These are phyloP conservation scores for Puccinia polysora DNA, from an alignment of 1,284 basidiomycete genomes.

Conservation along the genomic window DNA sequence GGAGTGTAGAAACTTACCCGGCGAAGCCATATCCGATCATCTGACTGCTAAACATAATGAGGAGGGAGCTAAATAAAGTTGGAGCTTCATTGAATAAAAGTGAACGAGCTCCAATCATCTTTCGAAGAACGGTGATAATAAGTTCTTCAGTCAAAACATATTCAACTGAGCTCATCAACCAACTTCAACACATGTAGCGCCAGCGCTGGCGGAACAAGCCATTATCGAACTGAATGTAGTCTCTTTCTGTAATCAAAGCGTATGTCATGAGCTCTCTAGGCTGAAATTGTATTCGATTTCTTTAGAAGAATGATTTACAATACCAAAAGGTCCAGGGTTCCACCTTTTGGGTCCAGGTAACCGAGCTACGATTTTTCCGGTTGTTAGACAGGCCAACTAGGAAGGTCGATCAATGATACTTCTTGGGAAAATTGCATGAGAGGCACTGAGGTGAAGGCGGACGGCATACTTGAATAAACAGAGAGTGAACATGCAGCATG, in stretches of 20 bases:
- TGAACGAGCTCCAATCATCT: constrained; percentile 38
- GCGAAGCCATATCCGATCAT: constrained; percentile 29
- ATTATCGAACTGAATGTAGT: constrained; percentile 39
- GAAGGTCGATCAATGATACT: neutral
- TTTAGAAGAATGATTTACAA: constrained; percentile 4
- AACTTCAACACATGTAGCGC: constrained; percentile 29
- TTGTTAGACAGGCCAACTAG: constrained; percentile 33
- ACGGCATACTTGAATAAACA: constrained; percentile 41
- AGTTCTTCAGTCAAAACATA: too few relatives aligned
- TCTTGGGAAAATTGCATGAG: neutral
- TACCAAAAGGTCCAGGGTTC: constrained; percentile 36
- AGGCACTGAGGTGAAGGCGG: neutral
- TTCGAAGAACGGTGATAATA: too few relatives aligned
- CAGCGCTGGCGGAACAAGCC: constrained; percentile 23
- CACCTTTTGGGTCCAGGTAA: constrained; percentile 33
- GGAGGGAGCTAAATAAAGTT: constrained; percentile 7
- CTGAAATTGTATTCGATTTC: too few relatives aligned
- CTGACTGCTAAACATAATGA: constrained; percentile 37
- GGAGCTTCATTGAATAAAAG: constrained; percentile 37
- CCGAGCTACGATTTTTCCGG: constrained; percentile 18
- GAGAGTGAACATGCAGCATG: constrained; percentile 26
- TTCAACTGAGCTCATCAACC: neutral
- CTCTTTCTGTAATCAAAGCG: constrained; percentile 22
- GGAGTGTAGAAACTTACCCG: neutral
- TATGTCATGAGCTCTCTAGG: neutral